Evolutionary conservation across 768 basidiomycete species (phyloP).

Genomic region (Phlegmacium glaucopus): DNA sequence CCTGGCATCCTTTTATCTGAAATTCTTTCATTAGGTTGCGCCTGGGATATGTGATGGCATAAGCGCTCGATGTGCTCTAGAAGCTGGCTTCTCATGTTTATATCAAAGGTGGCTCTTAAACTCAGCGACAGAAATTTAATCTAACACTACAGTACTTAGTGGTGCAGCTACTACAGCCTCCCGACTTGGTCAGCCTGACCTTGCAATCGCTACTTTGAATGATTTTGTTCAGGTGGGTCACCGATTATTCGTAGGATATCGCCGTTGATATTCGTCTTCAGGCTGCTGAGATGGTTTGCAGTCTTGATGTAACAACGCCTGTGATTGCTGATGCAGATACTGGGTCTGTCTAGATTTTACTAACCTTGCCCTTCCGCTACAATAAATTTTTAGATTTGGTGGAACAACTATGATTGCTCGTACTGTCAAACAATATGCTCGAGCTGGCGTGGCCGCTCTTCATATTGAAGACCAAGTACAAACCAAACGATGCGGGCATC

Average conservation of each 20-base stretch:
- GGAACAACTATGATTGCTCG: conserved; percentile 74
- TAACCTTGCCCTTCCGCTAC: too few species aligned
- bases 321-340: conserved; percentile 83
- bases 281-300: conserved; percentile 71
- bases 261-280: conserved; percentile 15
- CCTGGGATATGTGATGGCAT: conserved; percentile 83
- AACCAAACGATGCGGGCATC: conserved; percentile 77
- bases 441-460: conserved; percentile 67
- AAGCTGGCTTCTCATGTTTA: conserved; percentile 74
- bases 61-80: conserved; percentile 74
- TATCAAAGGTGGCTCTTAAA: conserved; percentile 76
- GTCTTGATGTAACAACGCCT: conserved; percentile 58
- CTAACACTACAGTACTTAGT: conserved; percentile 25
- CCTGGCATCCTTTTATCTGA: not conserved
- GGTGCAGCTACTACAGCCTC: conserved; percentile 83
- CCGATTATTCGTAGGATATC: not conserved
- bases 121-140: not conserved
- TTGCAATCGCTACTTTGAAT: conserved; percentile 75
- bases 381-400: conserved; percentile 43
- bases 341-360: conserved; percentile 53
- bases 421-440: conserved; percentile 67
- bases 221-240: conserved; percentile 63
- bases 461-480: conserved; percentile 85
- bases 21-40: conserved; percentile 44
- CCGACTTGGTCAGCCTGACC: conserved; percentile 73